phyloP scores from a whole-genome alignment of 768 basidiomycete genomes.

The Lactarius hatsudake region DNA sequence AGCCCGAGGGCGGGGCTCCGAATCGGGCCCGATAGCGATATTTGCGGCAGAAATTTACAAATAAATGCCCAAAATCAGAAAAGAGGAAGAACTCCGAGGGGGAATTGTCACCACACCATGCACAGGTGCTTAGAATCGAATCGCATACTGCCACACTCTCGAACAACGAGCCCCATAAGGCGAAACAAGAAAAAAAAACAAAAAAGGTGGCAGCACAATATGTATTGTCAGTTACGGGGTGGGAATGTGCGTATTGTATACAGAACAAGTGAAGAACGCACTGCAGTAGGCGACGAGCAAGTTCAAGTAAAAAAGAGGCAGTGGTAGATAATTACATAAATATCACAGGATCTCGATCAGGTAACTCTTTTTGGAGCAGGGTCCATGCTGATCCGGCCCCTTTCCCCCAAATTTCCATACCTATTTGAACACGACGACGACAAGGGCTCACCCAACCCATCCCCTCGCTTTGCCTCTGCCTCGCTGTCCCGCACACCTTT shows the following conservation, averaged over 20 bases:
- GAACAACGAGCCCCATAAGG: background rate
- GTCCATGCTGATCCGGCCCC: slow-evolving; percentile 17
- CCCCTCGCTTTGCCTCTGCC: background rate
- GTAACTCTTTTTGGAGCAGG: background rate
- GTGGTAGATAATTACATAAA: background rate
- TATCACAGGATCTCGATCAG: slow-evolving; percentile 12
- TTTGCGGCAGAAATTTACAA: background rate
- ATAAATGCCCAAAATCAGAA: background rate
- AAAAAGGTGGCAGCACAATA: background rate
- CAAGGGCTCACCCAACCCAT: background rate
- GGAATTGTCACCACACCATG: background rate
- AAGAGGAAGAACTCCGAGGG: background rate
- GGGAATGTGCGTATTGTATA: background rate
- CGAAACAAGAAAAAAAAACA: background rate
- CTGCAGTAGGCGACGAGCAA: background rate
- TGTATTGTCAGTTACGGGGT: background rate
- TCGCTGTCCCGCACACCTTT: background rate
- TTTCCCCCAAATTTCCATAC: background rate
- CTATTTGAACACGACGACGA: slow-evolving; percentile 4
- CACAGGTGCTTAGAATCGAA: no score
- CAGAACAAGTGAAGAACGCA: background rate
- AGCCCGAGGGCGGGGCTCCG: background rate
- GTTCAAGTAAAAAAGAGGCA: background rate
- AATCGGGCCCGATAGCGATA: background rate
- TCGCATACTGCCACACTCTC: no score